These are phyloP conservation scores for Aristolochia californica DNA, from an alignment of 164 flowering plant species.

Conservation along the genomic window DNA sequence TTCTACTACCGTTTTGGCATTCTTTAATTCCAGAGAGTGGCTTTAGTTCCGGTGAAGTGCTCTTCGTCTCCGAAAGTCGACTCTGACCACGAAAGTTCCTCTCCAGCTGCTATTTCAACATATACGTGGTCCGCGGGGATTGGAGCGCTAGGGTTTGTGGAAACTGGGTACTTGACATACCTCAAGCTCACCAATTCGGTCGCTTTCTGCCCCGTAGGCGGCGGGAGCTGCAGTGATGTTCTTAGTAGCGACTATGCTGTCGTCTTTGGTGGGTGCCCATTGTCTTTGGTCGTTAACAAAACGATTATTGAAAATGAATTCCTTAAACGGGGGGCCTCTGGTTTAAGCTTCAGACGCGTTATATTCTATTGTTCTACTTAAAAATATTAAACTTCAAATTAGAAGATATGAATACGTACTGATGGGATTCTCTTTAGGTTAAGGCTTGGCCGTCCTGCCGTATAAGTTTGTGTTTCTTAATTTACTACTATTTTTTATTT, in stretches of 20 bases:
- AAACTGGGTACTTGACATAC: slow-evolving; percentile 76
- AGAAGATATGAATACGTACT: no score
- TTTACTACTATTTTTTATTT: not conserved
- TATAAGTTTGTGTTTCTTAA: not conserved
- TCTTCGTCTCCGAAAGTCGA: slow-evolving; percentile 11
- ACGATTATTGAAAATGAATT: no score
- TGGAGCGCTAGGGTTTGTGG: slow-evolving; percentile 67
- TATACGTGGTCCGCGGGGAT: slow-evolving; percentile 61
- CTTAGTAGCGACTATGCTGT: slow-evolving; percentile 76
- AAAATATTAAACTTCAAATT: no score
- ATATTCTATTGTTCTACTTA: not conserved
- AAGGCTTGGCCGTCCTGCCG: not conserved
- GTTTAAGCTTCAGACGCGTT: no score
- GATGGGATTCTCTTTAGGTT: no score
- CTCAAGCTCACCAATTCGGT: slow-evolving; percentile 63
- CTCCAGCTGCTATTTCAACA: slow-evolving; percentile 25
- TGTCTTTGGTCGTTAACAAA: no score
- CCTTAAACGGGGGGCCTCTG: no score
- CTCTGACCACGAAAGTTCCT: slow-evolving; percentile 12
- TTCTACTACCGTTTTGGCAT: not conserved
- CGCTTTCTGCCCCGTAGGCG: slow-evolving; percentile 77
- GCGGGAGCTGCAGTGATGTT: slow-evolving; percentile 59
- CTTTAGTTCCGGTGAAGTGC: slow-evolving; percentile 30
- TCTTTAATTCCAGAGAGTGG: slow-evolving; percentile 13
- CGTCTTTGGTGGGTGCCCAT: slow-evolving; percentile 49